Evolutionary conservation across 2,329 filamentous ascomycete genomes (phyloP).

Genomic region (Lojkania enalia): DNA sequence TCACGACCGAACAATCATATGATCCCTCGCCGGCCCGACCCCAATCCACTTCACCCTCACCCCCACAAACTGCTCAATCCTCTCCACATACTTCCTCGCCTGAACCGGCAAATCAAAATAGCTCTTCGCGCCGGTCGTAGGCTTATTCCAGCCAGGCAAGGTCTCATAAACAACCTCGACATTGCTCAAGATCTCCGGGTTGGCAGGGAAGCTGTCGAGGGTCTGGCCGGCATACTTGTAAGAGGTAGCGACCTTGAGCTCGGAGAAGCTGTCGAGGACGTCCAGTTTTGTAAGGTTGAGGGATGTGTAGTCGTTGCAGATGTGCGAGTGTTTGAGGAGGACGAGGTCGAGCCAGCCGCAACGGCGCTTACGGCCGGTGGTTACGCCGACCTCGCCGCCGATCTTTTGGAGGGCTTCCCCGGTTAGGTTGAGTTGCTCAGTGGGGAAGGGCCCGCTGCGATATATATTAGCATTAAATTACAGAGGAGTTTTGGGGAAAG

Average conservation of each 20-base stretch:
- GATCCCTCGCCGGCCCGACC: conserved; percentile 66
- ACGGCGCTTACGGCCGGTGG: conserved; percentile 63
- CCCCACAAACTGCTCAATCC: conserved; percentile 67
- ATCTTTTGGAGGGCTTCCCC: conserved; percentile 61
- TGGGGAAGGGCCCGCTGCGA: conserved; percentile 67
- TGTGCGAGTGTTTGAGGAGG: conserved; percentile 66
- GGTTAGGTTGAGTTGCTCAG: conserved; percentile 62
- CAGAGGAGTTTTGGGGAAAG: neutral
- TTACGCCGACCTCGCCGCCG: conserved; percentile 60
- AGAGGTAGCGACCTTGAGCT: conserved; percentile 72
- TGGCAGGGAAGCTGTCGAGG: conserved; percentile 67
- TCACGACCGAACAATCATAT: conserved; percentile 62
- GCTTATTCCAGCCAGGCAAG: conserved; percentile 69
- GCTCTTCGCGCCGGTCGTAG: conserved; percentile 62
- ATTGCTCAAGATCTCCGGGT: conserved; percentile 60
- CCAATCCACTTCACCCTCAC: conserved; percentile 68
- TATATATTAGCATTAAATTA: conserved; percentile 12
- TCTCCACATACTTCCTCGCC: conserved; percentile 68
- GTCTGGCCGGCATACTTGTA: conserved; percentile 63
- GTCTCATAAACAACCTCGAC: conserved; percentile 70
- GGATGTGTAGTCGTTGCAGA: conserved; percentile 68
- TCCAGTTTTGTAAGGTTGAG: conserved; percentile 70
- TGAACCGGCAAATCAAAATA: conserved; percentile 66
- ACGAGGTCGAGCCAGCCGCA: conserved; percentile 71
- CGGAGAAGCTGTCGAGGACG: conserved; percentile 72